Percentiles rank a stretch among this genome's conserved stretches.
Evolutionary conservation across 1,284 basidiomycete genomes (phyloP).

Genomic region (Leccinum laetum): DNA sequence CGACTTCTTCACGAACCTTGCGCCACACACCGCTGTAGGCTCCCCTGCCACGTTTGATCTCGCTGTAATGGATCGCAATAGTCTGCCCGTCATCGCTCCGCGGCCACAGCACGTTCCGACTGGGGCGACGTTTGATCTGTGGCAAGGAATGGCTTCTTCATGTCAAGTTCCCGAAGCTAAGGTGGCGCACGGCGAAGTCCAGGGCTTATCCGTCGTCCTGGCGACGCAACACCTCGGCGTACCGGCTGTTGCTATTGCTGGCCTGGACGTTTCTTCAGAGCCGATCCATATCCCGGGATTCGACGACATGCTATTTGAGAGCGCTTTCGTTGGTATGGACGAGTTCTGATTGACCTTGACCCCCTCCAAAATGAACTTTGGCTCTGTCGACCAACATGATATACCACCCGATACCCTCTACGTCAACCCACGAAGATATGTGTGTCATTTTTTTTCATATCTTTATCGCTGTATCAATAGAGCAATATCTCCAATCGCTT

Average conservation of each 20-base stretch:
- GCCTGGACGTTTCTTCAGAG: constrained; percentile 7
- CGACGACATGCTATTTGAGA: constrained; percentile 26
- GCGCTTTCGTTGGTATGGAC: constrained; percentile 5
- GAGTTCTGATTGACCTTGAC: constrained; percentile 3
- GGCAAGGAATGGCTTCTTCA: constrained; percentile 18
- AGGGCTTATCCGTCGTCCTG: background rate
- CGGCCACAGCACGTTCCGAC: constrained; percentile 31
- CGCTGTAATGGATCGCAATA: constrained; percentile 29
- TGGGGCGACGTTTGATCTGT: constrained; percentile 23
- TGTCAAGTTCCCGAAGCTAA: constrained; percentile 11
- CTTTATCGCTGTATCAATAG: too few species aligned
- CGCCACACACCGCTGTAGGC: constrained; percentile 19
- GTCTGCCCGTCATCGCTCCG: constrained; percentile 36
- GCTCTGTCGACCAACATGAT: background rate
- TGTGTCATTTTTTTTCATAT: background rate
- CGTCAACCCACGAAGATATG: background rate
- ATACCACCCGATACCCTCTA: constrained; percentile 5
- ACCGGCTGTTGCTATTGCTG: constrained; percentile 4
- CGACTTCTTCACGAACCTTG: constrained; percentile 24
- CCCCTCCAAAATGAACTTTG: background rate
- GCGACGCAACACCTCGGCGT: constrained; percentile 6
- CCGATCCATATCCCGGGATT: constrained; percentile 11
- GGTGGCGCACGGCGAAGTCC: background rate
- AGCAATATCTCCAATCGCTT: too few species aligned
- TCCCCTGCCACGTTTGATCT: constrained; percentile 23